Evolutionary conservation across 371 early-diverging fungal genomes (phyloP).

Genomic region (Mucor piriformis): DNA sequence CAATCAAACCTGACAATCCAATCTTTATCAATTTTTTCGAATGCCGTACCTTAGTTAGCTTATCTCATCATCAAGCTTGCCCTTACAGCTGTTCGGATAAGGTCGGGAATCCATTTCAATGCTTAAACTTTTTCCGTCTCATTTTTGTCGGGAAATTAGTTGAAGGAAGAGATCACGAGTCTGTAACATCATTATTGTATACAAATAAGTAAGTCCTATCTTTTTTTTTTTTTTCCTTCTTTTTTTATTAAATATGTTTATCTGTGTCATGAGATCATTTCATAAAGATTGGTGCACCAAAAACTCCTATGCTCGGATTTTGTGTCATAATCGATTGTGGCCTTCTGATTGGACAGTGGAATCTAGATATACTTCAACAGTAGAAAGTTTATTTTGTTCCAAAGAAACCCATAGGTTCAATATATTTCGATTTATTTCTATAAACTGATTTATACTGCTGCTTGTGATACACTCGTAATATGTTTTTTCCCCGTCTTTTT

Average conservation of each 20-base stretch:
- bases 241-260: background rate
- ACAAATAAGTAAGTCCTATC: background rate
- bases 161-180: background rate
- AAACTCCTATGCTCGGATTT: constrained; percentile 1
- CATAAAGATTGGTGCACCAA: background rate
- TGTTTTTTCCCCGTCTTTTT: too few relatives aligned
- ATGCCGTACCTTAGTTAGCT: constrained; percentile 17
- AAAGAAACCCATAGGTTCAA: background rate
- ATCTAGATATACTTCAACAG: constrained; percentile 3
- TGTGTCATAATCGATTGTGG: constrained; percentile 5
- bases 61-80: constrained; percentile 13
- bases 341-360: background rate
- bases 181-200: background rate
- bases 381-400: background rate
- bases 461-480: too few relatives aligned
- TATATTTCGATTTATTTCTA: constrained; percentile 1
- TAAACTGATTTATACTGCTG: constrained; percentile 1
- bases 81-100: constrained; percentile 18
- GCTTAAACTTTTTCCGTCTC: background rate
- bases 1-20: constrained; percentile 11
- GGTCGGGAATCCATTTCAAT: constrained; percentile 13
- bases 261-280: background rate
- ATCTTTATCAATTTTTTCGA: constrained; percentile 20
- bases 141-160: background rate
- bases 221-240: background rate